phyloP scores from a whole-genome alignment of 2,329 filamentous ascomycete species.

The Xylaria sp. region DNA sequence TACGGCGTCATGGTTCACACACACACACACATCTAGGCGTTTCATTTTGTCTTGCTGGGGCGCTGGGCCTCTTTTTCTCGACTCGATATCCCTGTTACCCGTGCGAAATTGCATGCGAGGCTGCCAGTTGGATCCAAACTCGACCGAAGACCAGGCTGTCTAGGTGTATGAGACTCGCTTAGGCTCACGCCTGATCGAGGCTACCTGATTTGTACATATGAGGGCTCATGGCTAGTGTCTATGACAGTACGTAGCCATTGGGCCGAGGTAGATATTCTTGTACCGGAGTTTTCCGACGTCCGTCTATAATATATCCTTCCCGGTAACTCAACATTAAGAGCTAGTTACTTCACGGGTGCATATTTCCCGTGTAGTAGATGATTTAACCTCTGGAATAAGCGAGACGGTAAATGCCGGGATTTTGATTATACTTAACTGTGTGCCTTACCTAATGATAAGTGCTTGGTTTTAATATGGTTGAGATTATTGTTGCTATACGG shows the following conservation, averaged over 20 bases:
- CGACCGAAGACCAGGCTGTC: conserved; percentile 5
- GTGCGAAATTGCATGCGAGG: conserved; percentile 11
- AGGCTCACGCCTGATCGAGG: conserved; percentile 6
- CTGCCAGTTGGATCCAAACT: conserved; percentile 25
- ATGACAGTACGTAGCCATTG: background rate
- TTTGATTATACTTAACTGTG: background rate
- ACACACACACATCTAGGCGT: conserved; percentile 37
- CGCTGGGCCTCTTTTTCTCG: conserved; percentile 23
- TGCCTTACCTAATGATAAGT: background rate
- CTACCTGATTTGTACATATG: conserved; percentile 27
- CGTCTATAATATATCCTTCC: conserved; percentile 19
- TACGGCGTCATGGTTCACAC: conserved; percentile 37
- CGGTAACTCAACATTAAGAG: background rate
- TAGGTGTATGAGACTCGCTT: conserved; percentile 13
- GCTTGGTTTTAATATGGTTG: background rate
- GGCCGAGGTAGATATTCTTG: background rate
- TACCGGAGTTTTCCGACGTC: background rate
- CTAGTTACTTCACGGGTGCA: background rate
- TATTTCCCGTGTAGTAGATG: background rate
- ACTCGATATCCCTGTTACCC: conserved; percentile 34
- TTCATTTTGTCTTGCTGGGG: conserved; percentile 34
- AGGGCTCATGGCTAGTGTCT: background rate
- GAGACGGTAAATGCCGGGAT: background rate
- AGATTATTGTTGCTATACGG: background rate
- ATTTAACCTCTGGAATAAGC: background rate